Evolutionary conservation across 352 stramenopile species (phyloP), one percentile per base, ranked within the genome.

Genomic region (Elongisporangium undulatum): DNA sequence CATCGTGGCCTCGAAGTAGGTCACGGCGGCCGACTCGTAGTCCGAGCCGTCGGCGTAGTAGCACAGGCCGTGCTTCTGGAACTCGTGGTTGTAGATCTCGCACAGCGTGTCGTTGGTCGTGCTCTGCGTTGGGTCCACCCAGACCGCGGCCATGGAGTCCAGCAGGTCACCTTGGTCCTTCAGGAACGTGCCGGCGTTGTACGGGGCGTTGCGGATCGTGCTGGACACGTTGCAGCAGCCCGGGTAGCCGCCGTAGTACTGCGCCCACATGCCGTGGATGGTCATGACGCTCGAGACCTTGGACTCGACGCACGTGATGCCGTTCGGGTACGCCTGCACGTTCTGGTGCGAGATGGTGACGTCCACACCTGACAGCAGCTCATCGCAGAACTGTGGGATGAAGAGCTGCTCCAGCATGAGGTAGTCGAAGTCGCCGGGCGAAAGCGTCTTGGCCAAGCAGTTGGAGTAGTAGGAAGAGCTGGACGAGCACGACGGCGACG

Each of bases 11-110:
- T 58, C 48, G 24, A 84, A 82, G 59, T 79, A 85, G 45, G 66
- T 49, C 4, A 55, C 51, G 23, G 75, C 70, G 41, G 56, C 69
- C 10, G 34, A 16, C 22, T 71, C 58, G 49, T 72, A 76, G 62
- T 79, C 67, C 9, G 29, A 22, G n/a, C 54, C 60, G 29, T 77
- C 71, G 5, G 84, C 80, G 24, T 72, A 75, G 66, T 87, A 94
- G 77, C 85, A 94, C 41, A 92, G 64, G 23, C 85, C 82, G 62
- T 94, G 85, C 69, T 94, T 94, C 69, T 94, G 85, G 71, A 94
- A 92, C 71, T 92, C 82, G 68, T 94, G 82, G 71, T 94, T 89
- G 79, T 92, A 94, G 39, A 90, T 74, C 56, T 91, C 80, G 51
- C 85, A 94, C 49, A 89, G 64, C 52, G 76, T 67, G 26, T 74